Evolutionary conservation across 192 early-diverging fungal genomes (phyloP), one percentile per base, ranked within the genome.

Genomic region (Chytriomyces confervae): DNA sequence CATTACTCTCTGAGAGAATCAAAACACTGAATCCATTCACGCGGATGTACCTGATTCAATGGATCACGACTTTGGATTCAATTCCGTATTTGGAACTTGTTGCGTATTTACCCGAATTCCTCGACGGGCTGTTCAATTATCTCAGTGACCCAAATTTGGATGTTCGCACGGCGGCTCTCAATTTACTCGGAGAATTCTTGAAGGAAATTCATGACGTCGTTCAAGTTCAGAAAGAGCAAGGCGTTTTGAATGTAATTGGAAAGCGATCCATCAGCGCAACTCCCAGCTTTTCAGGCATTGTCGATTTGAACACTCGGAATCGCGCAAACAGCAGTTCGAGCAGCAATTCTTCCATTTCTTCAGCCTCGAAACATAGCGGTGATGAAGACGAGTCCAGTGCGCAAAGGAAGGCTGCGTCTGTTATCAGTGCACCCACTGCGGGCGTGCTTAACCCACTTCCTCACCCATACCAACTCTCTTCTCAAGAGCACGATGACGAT

Each of bases 1-100:
- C 96, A 24, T 87, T 99, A 24, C 84, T 99, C 1, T 80, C 92
- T 5, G 95, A 98, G 77, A 93, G 98, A 27, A 93, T 98, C 79
- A 91, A 95, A 77, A 92, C 93, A 7, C 87, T 95, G 73, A 96
- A 96, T 80, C 93, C 97, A 5, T 91, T 89, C 66, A 93, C 95
- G 9, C 89, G 98, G 7, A 91, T 94, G 53, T 99, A 95, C 78
- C 87, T 99, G 6, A 94, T 99, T 7, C 93, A 95, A 61, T 99
- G 98, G 88, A 94, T 99, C 51, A 86, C 88, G 8, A 92, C 97
- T 0, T 81, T 99, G 49, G 94, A 97, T 77, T 93, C 95, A 0
- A 92, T 98, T 20, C 98, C 97, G 0, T 97, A 96, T 46, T 85
- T 99, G 24, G 98, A 98, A 71, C 81, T 99, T 44, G 92, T 98